Base-by-base conservation (phyloP, 306 rosid species). In the Castanopsis chinensis region DNA sequence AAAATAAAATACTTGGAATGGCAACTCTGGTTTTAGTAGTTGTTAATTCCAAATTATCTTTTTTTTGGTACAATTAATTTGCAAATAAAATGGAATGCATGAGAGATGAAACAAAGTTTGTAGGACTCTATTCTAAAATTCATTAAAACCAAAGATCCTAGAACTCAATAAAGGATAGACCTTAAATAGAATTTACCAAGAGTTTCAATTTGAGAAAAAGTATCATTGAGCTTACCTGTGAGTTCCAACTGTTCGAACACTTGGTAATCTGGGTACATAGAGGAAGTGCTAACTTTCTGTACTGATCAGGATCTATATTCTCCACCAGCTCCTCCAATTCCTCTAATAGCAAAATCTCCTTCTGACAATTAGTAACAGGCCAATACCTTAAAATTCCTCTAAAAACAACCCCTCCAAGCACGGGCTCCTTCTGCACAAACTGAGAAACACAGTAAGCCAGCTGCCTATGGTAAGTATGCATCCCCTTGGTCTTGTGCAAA, bases 351-450 rank as follows among this genome's bases (percentile, higher is more conserved):
- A 91, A 75, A 58, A 95, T 81, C 82, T 95, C 97, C 79, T 95
- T 92, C 65, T 90, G 95, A 81, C 88, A 86, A 71, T 92, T 94
- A 2, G 92, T 84, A 45, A 91, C 74, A 9, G 99, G 97, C 99
- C 99, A 92, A 28, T 91, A 90, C 83, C 85, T 91, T 65, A 94
- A 72, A 52, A 94, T 85, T 51, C 95, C 97, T 81, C 97, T 86
- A 25, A 94, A 90, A 51, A 90, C 86, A 35, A 85, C 80, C 76
- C 92, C 97, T 68, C 97, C 99, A 41, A 92, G 97, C 87, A 80
- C 88, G 20, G 97, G 97, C 82, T 95, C 97, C 81, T 92, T 94
- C 84, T 86, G 93, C 83, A 92, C 92, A 83, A 95, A 92, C 85
- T 95, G 99, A 51, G 89, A 84, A 13, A 91, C 88, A 52, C 97